Base-by-base conservation (phyloP, 2,329 filamentous ascomycete species). In the Lasiodiplodia gonubiensis region DNA sequence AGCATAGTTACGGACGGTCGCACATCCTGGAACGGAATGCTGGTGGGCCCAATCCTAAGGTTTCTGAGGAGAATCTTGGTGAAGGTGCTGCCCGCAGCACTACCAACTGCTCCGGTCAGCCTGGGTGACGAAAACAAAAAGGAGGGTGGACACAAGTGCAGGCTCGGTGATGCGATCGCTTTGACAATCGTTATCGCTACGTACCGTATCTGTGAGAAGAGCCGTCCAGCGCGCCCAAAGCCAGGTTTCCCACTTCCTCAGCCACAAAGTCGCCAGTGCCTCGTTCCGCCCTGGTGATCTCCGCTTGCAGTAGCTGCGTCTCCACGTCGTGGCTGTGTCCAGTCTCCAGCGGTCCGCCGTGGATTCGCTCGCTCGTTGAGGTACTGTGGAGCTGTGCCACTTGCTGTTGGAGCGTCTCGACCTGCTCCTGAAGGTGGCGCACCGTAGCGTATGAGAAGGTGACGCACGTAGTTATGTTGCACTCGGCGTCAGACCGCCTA, bases 401-500 rank as follows among this genome's bases (percentile, higher is more conserved):
- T 33, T 55, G 30, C 18, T 39, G 53, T 10, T 55, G 53, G 53
- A 55, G 53, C 33, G n/a, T 39, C 33, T 55, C 18, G 33, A 55
- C 53, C 21, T 55, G 53, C 12, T 37, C 53, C 21, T 55, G 53
- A 33, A 55, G 53, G 11, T 11, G 30, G n/a, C 18, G 53, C 10
- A 55, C 53, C 18, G 53, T 55, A 33, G 35, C 23, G 30, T 39
- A 55, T 11, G 53, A 55, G 33, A 30, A 55, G 16, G 53, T 55
- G 14, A 55, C 53, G 33, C 53, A 39, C 53, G 35, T n/a, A n/a
- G 53, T 55, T n/a, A 55, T 55, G 33, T 55, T 39, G 53, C 53
- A 55, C 33, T 55, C 53, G 4, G 30, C 30, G n/a, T 55, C 53
- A 6, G 53, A 55, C 16, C 53, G 53, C 23, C 53, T 30, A 39